Evolutionary conservation across 805 yeast species (phyloP), one percentile per base, ranked within the genome.

Genomic region (Saccharomycopsis microspora): DNA sequence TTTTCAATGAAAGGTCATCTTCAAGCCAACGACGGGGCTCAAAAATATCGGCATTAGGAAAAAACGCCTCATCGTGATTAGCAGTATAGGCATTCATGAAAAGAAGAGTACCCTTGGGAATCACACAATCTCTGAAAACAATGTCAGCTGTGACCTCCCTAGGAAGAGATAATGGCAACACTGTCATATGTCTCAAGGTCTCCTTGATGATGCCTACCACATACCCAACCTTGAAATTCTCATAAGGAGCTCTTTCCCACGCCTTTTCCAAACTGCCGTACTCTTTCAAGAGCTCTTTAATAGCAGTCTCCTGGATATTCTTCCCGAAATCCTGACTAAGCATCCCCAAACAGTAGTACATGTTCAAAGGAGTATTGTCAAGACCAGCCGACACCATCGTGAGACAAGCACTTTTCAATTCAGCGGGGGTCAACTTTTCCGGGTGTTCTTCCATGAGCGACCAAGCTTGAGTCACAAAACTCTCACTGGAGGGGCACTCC

Each of bases 361-460:
- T 65, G 42, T 76, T 81, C 33, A 82, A 66, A 0, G 87, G 80
- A 0, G 81, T 74, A 53, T 84, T 83, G 58, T 83, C 90, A 29
- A 83, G 63, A 0, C 93, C 93, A 5, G 89, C 93, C 55, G 87
- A 80, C 0, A 83, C 80, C 82, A 82, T 76, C 0, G 89, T 80
- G 39, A 83, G 64, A 57, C 89, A 82, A 4, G 80, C 69, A 41
- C 85, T 75, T 41, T 67, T 66, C 43, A 78, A 58, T 56, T 81
- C 85, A 5, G 61, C 60, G 2, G 53, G 56, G 5, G 63, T 61
- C 8, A 70, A 50, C 30, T 55, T 54, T 32, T 44, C 30, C 7
- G 19, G 27, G 27, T 32, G 9, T 3, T 42, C 41, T n/a, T 37
- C 44, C 47, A 41, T 46, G 3, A 30, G 29, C 30, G 57, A 51